phyloP scores from a whole-genome alignment of 139 green algal genomes.

The Marvania coccoides region DNA sequence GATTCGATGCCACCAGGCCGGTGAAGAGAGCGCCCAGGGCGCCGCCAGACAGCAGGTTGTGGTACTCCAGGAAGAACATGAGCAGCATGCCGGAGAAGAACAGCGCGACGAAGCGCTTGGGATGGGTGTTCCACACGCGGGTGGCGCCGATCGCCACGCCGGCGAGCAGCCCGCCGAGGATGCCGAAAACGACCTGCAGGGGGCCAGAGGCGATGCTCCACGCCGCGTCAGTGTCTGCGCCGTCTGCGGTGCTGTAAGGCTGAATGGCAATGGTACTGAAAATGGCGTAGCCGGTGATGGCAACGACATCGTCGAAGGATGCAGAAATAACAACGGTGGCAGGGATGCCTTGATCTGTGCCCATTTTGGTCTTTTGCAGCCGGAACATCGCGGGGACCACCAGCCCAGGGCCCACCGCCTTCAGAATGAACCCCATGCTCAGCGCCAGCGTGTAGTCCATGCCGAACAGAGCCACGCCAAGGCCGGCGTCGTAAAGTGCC shows the following conservation, averaged over 20 bases:
- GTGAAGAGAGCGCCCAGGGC: conserved; percentile 58
- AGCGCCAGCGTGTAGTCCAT: conserved; percentile 53
- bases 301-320: conserved; percentile 80
- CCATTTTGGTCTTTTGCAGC: conserved; percentile 61
- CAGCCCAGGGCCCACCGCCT: conserved; percentile 72
- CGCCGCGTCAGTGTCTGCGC: not conserved
- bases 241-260: not conserved
- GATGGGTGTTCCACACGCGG: conserved; percentile 43
- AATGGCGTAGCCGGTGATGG: conserved; percentile 75
- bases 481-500: conserved; percentile 53
- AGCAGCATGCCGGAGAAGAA: conserved; percentile 43
- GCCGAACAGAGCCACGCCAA: conserved; percentile 36
- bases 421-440: conserved; percentile 79
- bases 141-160: conserved; percentile 42
- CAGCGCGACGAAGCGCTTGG: conserved; percentile 45
- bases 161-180: conserved; percentile 42
- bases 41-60: conserved; percentile 53
- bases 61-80: conserved; percentile 69
- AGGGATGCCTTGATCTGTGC: conserved; percentile 68
- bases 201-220: conserved; percentile 30
- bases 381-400: conserved; percentile 84
- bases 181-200: conserved; percentile 47
- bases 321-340: conserved; percentile 72
- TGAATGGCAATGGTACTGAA: conserved; percentile 64
- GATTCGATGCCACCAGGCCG: conserved; percentile 44